A percentile compares a stretch with the other conserved stretches of the same genome.
phyloP scores from a whole-genome alignment of 179 eudicot species.

The Beta corolliflora region DNA sequence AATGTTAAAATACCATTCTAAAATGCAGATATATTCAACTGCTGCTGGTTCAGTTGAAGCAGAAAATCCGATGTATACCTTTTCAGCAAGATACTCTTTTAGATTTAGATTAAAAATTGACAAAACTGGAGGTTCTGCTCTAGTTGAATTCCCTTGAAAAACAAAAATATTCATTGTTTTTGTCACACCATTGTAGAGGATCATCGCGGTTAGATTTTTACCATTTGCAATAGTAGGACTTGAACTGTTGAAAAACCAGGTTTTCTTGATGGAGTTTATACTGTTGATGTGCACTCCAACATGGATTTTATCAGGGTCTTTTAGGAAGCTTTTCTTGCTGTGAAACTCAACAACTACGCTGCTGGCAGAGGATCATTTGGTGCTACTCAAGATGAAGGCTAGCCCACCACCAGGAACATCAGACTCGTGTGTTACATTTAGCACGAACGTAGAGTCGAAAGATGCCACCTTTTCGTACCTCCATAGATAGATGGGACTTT shows the following conservation, averaged over 20 bases:
- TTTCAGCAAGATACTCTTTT: constrained; percentile 17
- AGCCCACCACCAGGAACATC: too few relatives aligned
- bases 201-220: constrained; percentile 21
- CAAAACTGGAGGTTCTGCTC: constrained; percentile 12
- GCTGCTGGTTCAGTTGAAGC: constrained; percentile 37
- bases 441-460: too few relatives aligned
- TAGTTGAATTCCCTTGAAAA: constrained; percentile 7
- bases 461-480: too few relatives aligned
- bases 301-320: constrained; percentile 40
- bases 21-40: constrained; percentile 34
- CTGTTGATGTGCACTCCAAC: constrained; percentile 38
- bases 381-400: too few relatives aligned
- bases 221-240: constrained; percentile 19
- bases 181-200: constrained; percentile 29
- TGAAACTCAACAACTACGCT: too few relatives aligned
- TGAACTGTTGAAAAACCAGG: constrained; percentile 19
- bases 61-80: constrained; percentile 39
- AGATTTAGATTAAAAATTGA: constrained; percentile 24
- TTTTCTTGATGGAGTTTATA: constrained; percentile 17
- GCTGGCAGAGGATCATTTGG: too few relatives aligned
- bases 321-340: not conserved
- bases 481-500: too few relatives aligned
- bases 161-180: constrained; percentile 5
- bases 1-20: constrained; percentile 20
- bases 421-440: too few relatives aligned